phyloP scores from a whole-genome alignment of 129 eudicot genomes.

The Saposhnikovia divaricata region DNA sequence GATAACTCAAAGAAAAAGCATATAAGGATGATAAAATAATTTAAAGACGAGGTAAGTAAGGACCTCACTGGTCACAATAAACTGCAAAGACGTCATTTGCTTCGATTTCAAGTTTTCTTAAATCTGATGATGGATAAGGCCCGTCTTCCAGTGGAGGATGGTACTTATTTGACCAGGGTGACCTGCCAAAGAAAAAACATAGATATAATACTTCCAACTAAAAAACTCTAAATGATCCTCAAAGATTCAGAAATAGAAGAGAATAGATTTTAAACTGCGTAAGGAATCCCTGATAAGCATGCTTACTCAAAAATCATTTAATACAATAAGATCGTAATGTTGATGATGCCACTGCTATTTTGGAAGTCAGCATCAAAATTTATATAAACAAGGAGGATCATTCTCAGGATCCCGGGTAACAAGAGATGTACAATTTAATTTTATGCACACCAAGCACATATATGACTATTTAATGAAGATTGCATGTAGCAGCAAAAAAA shows the following conservation, averaged over 20 bases:
- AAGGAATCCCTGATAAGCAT: not conserved
- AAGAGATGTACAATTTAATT: not conserved
- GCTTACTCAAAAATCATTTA: not conserved
- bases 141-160: conserved; percentile 94
- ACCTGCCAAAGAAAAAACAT: conserved; percentile 33
- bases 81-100: conserved; percentile 89
- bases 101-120: conserved; percentile 91
- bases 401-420: not conserved
- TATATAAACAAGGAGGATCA: not conserved
- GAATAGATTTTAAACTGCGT: not conserved
- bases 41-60: conserved; percentile 83
- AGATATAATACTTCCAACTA: not conserved
- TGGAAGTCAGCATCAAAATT: not conserved
- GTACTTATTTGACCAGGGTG: conserved; percentile 94
- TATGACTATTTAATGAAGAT: not conserved
- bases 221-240: not conserved
- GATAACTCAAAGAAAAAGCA: not conserved
- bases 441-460: not conserved
- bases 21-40: not conserved
- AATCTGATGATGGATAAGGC: conserved; percentile 58
- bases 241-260: not conserved
- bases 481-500: not conserved
- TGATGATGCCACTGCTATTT: not conserved
- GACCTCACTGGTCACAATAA: conserved; percentile 99
- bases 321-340: not conserved